These are phyloP conservation scores for Fraxinus sp. DNA, from an alignment of 305 asterid species.

Conservation along the genomic window DNA sequence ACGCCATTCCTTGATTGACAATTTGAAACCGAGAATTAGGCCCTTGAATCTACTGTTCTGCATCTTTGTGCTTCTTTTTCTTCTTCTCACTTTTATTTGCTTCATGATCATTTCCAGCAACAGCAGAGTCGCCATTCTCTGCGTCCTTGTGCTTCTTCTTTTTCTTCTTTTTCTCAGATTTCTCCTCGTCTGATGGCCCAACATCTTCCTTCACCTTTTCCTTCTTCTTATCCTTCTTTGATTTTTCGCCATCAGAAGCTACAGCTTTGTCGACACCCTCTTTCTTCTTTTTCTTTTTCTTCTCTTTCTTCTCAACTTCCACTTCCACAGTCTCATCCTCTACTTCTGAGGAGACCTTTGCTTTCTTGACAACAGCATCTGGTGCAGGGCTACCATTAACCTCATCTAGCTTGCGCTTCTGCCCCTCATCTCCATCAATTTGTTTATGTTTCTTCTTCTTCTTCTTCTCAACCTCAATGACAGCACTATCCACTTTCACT, in stretches of 20 bases:
- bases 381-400: constrained; percentile 50
- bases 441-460: constrained; percentile 44
- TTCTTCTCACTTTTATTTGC: constrained; percentile 45
- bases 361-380: constrained; percentile 53
- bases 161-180: constrained; percentile 62
- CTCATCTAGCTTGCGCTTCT: constrained; percentile 60
- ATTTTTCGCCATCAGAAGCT: constrained; percentile 34
- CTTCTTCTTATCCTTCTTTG: constrained; percentile 47
- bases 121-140: constrained; percentile 43
- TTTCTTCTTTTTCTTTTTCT: constrained; percentile 70
- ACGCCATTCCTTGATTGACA: background rate
- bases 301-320: constrained; percentile 44
- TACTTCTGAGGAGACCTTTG: constrained; percentile 39
- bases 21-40: background rate
- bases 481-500: constrained; percentile 32
- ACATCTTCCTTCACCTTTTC: constrained; percentile 33
- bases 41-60: constrained; percentile 26
- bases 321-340: constrained; percentile 29
- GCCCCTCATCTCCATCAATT: constrained; percentile 49
- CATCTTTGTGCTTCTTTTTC: constrained; percentile 58
- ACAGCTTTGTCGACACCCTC: constrained; percentile 35
- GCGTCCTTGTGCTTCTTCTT: constrained; percentile 51
- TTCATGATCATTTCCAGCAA: constrained; percentile 34
- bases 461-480: constrained; percentile 54
- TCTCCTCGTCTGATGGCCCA: constrained; percentile 44